Conservation (phyloP, 208 protist species). For the Leishmania major region DNA sequence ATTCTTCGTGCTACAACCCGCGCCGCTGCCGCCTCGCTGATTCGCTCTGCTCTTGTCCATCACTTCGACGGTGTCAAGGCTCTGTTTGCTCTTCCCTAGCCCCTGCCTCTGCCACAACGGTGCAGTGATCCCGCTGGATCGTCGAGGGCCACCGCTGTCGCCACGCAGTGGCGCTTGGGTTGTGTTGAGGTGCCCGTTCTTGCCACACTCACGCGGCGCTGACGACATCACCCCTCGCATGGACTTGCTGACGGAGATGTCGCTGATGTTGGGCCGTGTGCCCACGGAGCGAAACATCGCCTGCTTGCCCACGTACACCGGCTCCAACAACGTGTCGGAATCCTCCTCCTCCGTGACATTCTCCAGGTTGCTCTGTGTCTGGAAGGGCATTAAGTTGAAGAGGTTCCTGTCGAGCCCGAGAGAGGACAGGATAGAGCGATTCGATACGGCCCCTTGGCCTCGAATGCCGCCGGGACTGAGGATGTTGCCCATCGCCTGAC, state of each 20-base stretch:
- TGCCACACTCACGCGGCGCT: neutral
- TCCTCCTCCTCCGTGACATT: slow-evolving; percentile 17
- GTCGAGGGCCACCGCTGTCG: neutral
- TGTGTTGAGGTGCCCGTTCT: neutral
- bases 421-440: slow-evolving; percentile 42
- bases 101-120: neutral
- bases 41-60: neutral
- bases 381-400: slow-evolving; percentile 41
- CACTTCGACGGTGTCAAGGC: slow-evolving; percentile 25
- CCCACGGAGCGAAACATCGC: slow-evolving; percentile 41
- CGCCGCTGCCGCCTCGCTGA: neutral
- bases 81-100: slow-evolving; percentile 7
- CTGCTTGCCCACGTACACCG: slow-evolving; percentile 43
- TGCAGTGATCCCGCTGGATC: neutral
- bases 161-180: neutral
- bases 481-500: slow-evolving; percentile 46
- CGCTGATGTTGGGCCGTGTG: slow-evolving; percentile 18
- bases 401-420: slow-evolving; percentile 46
- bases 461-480: slow-evolving; percentile 18
- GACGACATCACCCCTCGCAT: slow-evolving; percentile 25
- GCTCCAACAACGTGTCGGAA: slow-evolving; percentile 29
- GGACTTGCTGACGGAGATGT: slow-evolving; percentile 42
- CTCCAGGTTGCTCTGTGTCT: slow-evolving; percentile 34
- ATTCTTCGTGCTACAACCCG: neutral
- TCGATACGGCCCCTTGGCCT: slow-evolving; percentile 21